Evolutionary conservation across 176 grass and related monocot genomes (phyloP).

Genomic region (Saccharum officinarum): DNA sequence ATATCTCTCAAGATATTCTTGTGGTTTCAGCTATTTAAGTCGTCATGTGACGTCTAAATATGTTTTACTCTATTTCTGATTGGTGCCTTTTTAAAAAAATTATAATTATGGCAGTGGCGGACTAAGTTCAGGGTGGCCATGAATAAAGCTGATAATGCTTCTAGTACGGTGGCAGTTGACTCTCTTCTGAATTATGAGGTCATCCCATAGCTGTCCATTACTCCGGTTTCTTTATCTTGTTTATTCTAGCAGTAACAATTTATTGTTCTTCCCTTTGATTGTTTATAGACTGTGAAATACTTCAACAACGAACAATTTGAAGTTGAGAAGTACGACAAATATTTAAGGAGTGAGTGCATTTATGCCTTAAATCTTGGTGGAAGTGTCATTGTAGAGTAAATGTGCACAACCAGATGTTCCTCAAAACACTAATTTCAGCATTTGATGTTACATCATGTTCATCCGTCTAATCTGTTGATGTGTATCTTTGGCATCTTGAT

Average conservation of each 20-base stretch:
- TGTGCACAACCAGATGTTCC: constrained; percentile 22
- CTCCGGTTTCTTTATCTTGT: constrained; percentile 20
- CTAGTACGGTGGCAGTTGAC: constrained; percentile 88
- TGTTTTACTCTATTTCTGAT: constrained; percentile 16
- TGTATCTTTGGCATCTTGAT: constrained; percentile 26
- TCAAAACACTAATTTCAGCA: neutral
- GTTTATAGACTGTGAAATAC: constrained; percentile 90
- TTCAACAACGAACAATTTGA: constrained; percentile 97
- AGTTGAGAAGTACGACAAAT: constrained; percentile 93
- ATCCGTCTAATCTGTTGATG: constrained; percentile 4
- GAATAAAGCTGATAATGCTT: constrained; percentile 99
- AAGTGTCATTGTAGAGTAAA: constrained; percentile 2
- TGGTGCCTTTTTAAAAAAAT: neutral
- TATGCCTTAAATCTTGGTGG: constrained; percentile 24
- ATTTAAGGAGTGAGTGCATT: constrained; percentile 82
- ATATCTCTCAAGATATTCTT: constrained; percentile 13
- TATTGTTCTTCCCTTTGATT: constrained; percentile 42
- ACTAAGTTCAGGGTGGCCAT: constrained; percentile 92
- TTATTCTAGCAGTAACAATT: constrained; percentile 21
- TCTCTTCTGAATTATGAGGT: constrained; percentile 99
- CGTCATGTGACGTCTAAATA: neutral
- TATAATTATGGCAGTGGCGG: constrained; percentile 71
- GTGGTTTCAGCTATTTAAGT: constrained; percentile 11
- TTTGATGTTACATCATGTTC: constrained; percentile 11
- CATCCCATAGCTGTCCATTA: constrained; percentile 35